phyloP scores from a whole-genome alignment of 1,139 yeast species.

The Hansenula lynferdii region DNA sequence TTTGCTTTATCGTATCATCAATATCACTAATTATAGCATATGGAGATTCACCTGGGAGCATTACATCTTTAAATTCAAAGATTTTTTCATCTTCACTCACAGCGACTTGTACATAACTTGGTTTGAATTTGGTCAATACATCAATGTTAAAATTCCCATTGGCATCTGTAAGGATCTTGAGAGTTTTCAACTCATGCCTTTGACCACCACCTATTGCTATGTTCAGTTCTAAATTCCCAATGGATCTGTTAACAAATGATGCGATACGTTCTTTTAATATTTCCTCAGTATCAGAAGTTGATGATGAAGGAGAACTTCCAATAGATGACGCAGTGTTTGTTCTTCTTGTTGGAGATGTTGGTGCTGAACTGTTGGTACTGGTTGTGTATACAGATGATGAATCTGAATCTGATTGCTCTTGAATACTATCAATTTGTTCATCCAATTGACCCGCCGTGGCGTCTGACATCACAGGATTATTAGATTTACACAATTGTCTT shows the following conservation, averaged over 20 bases:
- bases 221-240: constrained; percentile 48
- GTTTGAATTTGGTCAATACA: constrained; percentile 47
- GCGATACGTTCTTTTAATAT: constrained; percentile 49
- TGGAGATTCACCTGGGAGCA: constrained; percentile 43
- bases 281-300: constrained; percentile 29
- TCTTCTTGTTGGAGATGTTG: constrained; percentile 16
- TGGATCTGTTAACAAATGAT: constrained; percentile 54
- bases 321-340: constrained; percentile 16
- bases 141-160: constrained; percentile 55
- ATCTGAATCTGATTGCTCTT: constrained; percentile 8
- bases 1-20: constrained; percentile 87
- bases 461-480: constrained; percentile 24
- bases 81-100: constrained; percentile 42
- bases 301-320: constrained; percentile 7
- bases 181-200: constrained; percentile 24
- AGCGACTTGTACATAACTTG: constrained; percentile 42
- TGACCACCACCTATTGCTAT: constrained; percentile 47
- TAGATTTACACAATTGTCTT: constrained; percentile 56
- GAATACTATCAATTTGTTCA: constrained; percentile 16
- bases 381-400: neutral
- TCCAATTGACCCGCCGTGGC: constrained; percentile 22
- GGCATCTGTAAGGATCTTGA: constrained; percentile 42
- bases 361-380: constrained; percentile 2
- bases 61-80: constrained; percentile 40
- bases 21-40: constrained; percentile 83